Evolutionary conservation across 2,329 filamentous ascomycete genomes (phyloP).

Genomic region (Pezicula rhizophila): DNA sequence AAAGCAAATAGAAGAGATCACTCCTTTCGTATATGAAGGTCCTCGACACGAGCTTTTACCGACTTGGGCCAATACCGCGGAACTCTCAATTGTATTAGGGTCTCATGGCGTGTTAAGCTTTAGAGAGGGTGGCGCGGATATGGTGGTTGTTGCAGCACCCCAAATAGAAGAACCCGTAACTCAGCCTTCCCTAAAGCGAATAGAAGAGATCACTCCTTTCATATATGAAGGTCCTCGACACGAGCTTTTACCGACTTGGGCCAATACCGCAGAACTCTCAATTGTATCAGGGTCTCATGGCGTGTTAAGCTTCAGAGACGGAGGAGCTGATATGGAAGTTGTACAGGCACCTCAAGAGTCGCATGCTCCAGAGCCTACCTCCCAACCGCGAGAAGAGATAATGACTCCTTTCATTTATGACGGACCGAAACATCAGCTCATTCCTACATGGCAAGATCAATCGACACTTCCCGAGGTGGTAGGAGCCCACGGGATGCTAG

Average conservation of each 20-base stretch:
- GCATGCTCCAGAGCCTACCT: background rate
- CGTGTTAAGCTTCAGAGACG: slow-evolving; percentile 1
- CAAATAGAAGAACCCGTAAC: background rate
- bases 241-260: slow-evolving; percentile 3
- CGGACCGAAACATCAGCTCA: background rate
- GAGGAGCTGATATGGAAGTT: slow-evolving; percentile 4
- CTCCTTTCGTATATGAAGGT: background rate
- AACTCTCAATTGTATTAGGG: background rate
- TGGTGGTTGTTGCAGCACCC: background rate
- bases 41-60: background rate
- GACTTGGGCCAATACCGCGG: slow-evolving; percentile 3
- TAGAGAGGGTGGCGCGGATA: background rate
- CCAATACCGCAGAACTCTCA: slow-evolving; percentile 1
- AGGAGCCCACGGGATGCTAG: background rate
- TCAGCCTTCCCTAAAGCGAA: background rate
- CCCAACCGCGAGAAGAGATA: background rate
- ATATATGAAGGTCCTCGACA: background rate
- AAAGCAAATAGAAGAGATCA: background rate
- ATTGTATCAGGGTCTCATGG: slow-evolving; percentile 2
- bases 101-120: slow-evolving; percentile 2
- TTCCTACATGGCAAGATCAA: background rate
- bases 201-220: background rate
- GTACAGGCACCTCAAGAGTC: background rate
- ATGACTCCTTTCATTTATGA: background rate
- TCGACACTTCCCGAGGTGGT: background rate